Evolutionary conservation across 192 early-diverging fungal genomes (phyloP).

Genomic region (Coemansia sp.): DNA sequence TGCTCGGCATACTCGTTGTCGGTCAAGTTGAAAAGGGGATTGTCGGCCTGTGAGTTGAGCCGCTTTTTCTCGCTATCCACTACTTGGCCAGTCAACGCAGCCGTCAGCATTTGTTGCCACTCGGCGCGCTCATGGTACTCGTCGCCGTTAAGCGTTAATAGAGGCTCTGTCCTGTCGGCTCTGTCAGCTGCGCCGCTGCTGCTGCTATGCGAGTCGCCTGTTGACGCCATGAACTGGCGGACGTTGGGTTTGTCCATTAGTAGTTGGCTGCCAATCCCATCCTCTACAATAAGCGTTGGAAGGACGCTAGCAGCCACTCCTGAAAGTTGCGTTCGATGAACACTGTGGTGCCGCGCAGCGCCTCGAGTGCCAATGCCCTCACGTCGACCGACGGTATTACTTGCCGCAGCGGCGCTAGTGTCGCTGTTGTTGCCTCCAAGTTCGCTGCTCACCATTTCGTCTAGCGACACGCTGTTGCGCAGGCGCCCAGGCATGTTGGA

Average conservation of each 20-base stretch:
- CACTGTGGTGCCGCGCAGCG: slow-evolving; percentile 4
- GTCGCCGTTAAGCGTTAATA: slow-evolving; percentile 38
- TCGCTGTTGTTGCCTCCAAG: slow-evolving; percentile 5
- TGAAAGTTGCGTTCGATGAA: background rate
- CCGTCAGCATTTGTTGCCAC: slow-evolving; percentile 86
- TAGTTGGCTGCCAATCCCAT: background rate
- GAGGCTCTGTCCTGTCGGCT: background rate
- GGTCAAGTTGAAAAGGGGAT: slow-evolving; percentile 24
- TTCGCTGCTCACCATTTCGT: slow-evolving; percentile 12
- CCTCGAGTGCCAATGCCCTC: slow-evolving; percentile 7
- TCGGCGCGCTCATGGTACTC: slow-evolving; percentile 71
- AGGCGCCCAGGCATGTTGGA: slow-evolving; percentile 8
- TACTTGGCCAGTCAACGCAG: slow-evolving; percentile 80
- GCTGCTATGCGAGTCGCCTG: slow-evolving; percentile 5
- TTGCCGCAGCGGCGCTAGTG: background rate
- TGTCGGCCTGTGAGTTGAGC: slow-evolving; percentile 49
- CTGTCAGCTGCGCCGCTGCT: slow-evolving; percentile 2
- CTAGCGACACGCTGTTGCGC: slow-evolving; percentile 35
- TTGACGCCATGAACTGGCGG: background rate
- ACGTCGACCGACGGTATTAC: background rate
- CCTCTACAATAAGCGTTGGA: background rate
- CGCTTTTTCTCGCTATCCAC: slow-evolving; percentile 83
- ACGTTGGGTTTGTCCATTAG: background rate
- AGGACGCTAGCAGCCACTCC: background rate
- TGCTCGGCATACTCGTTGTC: slow-evolving; percentile 34